Percentiles rank a stretch among this genome's conserved stretches.
These are phyloP conservation scores for Penicillium steckii DNA, from an alignment of 495 filamentous ascomycete genomes.

Conservation along the genomic window DNA sequence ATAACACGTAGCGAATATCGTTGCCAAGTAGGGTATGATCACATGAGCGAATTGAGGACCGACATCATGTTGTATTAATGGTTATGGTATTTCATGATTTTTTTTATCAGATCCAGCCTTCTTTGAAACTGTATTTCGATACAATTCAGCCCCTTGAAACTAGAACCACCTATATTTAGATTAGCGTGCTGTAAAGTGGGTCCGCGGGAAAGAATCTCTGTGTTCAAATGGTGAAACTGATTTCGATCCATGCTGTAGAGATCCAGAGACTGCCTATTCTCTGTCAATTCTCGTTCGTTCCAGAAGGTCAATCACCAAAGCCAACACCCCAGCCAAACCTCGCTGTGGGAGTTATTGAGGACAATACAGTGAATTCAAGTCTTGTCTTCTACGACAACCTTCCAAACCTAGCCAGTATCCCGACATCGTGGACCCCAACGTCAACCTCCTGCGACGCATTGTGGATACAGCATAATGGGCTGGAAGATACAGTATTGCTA, in stretches of 20 bases:
- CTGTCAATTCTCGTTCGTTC: too few species aligned
- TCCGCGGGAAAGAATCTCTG: background rate
- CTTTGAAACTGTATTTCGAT: background rate
- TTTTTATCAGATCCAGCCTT: background rate
- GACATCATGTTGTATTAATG: background rate
- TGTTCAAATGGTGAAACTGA: constrained; percentile 1
- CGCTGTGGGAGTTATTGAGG: too few species aligned
- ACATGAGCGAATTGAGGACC: background rate
- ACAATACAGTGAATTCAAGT: too few species aligned
- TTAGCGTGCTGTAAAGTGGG: background rate
- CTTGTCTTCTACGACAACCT: too few species aligned
- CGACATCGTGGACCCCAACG: too few species aligned
- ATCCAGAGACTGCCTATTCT: too few species aligned
- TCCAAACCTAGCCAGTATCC: too few species aligned
- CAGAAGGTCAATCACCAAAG: too few species aligned
- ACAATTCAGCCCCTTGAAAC: background rate
- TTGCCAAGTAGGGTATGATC: background rate
- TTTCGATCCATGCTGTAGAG: background rate
- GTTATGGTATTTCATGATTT: background rate
- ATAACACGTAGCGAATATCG: background rate
- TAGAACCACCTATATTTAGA: background rate
- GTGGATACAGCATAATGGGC: too few species aligned
- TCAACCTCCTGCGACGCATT: too few species aligned
- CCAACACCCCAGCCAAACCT: too few species aligned
- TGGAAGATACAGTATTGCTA: too few species aligned